Evolutionary conservation across 225 moss, liverwort and hornwort genomes (phyloP).

Genomic region (Pseudisothecium myosuroides): DNA sequence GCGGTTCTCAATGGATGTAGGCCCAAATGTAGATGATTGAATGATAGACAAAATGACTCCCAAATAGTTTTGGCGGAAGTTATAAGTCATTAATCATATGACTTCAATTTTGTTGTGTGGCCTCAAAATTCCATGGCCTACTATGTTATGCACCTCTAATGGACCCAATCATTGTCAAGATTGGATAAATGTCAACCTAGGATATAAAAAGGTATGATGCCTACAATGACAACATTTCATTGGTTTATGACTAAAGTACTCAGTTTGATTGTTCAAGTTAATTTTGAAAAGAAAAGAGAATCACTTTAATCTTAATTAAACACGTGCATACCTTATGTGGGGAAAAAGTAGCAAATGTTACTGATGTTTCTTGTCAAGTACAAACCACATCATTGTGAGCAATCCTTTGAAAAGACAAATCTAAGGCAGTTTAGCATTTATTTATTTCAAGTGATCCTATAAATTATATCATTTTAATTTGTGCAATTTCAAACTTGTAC

Average conservation of each 20-base stretch:
- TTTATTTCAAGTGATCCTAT: neutral
- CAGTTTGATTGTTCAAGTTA: neutral
- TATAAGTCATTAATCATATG: neutral
- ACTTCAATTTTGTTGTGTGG: neutral
- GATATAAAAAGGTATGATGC: neutral
- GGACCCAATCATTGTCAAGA: rapidly evolving
- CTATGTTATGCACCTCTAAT: neutral
- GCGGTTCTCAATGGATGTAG: neutral
- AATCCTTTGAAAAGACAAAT: neutral
- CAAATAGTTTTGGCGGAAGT: neutral
- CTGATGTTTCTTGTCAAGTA: too few species aligned
- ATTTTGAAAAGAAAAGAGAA: neutral
- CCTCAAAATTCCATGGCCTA: neutral
- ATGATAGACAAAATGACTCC: neutral
- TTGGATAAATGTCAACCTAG: neutral
- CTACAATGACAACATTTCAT: too few species aligned
- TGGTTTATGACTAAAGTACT: neutral
- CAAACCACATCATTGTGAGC: rapidly evolving
- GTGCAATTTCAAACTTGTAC: neutral
- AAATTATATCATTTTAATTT: too few species aligned
- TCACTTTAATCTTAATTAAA: too few species aligned
- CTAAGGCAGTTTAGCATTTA: rapidly evolving
- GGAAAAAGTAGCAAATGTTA: too few species aligned
- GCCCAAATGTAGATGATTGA: neutral
- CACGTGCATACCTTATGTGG: rapidly evolving